These are phyloP conservation scores for Taiozyma sp. DNA, from an alignment of 1,139 yeast species.

Conservation along the genomic window DNA sequence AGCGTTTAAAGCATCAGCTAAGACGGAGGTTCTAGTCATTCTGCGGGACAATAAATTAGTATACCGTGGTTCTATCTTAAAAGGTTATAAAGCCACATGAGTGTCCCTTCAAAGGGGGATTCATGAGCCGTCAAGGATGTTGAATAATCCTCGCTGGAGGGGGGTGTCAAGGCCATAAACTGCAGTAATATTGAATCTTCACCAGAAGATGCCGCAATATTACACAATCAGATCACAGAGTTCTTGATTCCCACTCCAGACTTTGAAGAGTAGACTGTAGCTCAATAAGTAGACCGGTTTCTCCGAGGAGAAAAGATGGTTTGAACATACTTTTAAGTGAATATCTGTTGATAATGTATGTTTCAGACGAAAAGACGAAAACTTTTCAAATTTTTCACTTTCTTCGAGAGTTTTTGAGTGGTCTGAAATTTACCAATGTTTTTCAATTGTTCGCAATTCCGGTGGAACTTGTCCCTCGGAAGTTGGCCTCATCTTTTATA, in stretches of 20 bases:
- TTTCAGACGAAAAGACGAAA: background rate
- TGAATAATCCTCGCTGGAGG: constrained; percentile 20
- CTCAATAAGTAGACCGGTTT: constrained; percentile 9
- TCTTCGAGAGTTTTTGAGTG: background rate
- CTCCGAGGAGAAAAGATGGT: background rate
- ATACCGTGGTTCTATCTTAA: background rate
- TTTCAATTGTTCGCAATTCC: no score
- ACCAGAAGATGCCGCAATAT: constrained; percentile 11
- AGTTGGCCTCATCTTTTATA: no score
- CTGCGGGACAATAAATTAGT: constrained; percentile 23
- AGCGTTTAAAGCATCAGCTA: constrained; percentile 98
- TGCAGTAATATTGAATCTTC: constrained; percentile 16
- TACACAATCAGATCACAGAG: constrained; percentile 11
- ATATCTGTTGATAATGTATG: background rate
- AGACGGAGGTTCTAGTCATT: constrained; percentile 98
- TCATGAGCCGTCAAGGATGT: constrained; percentile 30
- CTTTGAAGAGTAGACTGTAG: constrained; percentile 11
- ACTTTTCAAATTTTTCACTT: background rate
- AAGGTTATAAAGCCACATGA: constrained; percentile 31
- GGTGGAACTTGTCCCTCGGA: no score
- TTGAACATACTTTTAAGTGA: background rate
- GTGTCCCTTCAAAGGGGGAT: constrained; percentile 34
- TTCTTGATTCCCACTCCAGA: constrained; percentile 24
- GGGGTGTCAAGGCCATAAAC: constrained; percentile 30
- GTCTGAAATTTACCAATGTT: background rate